Evolutionary conservation across 2,329 filamentous ascomycete species (phyloP).

Genomic region (Coleophoma crateriformis): DNA sequence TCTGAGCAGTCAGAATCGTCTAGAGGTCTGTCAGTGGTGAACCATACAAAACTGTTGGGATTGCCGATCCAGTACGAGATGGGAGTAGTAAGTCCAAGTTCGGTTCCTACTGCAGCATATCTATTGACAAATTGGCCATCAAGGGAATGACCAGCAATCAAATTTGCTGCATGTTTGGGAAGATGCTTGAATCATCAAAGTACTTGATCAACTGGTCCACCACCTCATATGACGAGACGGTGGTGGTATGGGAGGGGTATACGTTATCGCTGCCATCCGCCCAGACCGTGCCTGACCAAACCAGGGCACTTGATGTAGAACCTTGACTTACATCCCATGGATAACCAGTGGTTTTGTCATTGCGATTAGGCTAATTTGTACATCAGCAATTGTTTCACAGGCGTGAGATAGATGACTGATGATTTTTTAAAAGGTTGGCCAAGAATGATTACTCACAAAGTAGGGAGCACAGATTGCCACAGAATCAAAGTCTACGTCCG

Average conservation of each 20-base stretch:
- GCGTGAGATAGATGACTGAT: too few relatives aligned
- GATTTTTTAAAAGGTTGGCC: background rate
- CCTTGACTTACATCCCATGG: slow-evolving; percentile 24
- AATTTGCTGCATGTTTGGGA: slow-evolving; percentile 30
- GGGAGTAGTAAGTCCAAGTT: slow-evolving; percentile 15
- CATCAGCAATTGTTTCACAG: background rate
- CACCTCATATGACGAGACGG: slow-evolving; percentile 25
- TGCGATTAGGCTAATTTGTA: slow-evolving; percentile 19
- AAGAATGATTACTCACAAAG: slow-evolving; percentile 11
- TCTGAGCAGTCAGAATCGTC: slow-evolving; percentile 21
- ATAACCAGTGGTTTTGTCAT: slow-evolving; percentile 28
- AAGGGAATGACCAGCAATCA: slow-evolving; percentile 29
- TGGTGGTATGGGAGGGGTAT: slow-evolving; percentile 20
- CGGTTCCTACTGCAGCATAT: slow-evolving; percentile 26
- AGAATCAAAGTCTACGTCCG: slow-evolving; percentile 23
- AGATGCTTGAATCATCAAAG: slow-evolving; percentile 25
- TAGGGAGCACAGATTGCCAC: slow-evolving; percentile 27
- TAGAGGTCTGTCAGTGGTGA: slow-evolving; percentile 24
- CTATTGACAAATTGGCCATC: slow-evolving; percentile 29
- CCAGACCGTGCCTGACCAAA: slow-evolving; percentile 29
- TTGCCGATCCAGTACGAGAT: slow-evolving; percentile 28
- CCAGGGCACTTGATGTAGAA: slow-evolving; percentile 25
- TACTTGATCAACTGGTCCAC: slow-evolving; percentile 29
- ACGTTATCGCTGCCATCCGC: slow-evolving; percentile 27
- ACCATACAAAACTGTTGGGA: slow-evolving; percentile 29